Evolutionary conservation across 495 filamentous ascomycete genomes (phyloP).

Genomic region (Penicillium flavigenum): DNA sequence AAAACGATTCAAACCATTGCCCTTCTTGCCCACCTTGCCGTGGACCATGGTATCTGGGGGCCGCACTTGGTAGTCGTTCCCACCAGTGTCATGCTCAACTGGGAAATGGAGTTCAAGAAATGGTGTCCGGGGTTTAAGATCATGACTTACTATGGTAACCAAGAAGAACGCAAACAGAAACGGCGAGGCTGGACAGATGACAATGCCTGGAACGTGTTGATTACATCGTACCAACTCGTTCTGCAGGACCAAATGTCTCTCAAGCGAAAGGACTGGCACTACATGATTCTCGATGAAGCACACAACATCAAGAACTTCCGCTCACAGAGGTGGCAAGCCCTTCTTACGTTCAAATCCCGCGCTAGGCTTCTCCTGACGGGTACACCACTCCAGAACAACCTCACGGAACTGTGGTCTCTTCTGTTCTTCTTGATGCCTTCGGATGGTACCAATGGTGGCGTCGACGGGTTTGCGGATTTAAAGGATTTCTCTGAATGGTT

Average conservation of each 20-base stretch:
- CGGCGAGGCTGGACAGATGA: slow-evolving; percentile 88
- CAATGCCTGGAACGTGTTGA: slow-evolving; percentile 91
- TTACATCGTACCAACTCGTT: slow-evolving; percentile 96
- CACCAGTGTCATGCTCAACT: slow-evolving; percentile 98
- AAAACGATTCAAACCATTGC: slow-evolving; percentile 99
- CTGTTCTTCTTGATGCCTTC: slow-evolving; percentile 94
- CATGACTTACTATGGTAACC: slow-evolving; percentile 91
- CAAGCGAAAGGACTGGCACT: slow-evolving; percentile 92
- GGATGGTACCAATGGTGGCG: slow-evolving; percentile 66
- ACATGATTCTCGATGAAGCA: slow-evolving; percentile 97
- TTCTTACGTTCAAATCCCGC: slow-evolving; percentile 86
- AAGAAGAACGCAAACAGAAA: slow-evolving; percentile 88
- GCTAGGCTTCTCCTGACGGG: slow-evolving; percentile 88
- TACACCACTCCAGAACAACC: slow-evolving; percentile 94
- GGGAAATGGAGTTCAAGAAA: slow-evolving; percentile 99
- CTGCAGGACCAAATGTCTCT: slow-evolving; percentile 91
- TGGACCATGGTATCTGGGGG: slow-evolving; percentile 89
- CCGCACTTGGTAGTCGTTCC: slow-evolving; percentile 96
- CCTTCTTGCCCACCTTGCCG: slow-evolving; percentile 88
- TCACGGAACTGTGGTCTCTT: slow-evolving; percentile 95
- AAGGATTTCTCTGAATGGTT: slow-evolving; percentile 94
- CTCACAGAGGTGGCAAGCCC: slow-evolving; percentile 91
- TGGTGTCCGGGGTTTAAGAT: slow-evolving; percentile 99
- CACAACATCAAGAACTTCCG: slow-evolving; percentile 99
- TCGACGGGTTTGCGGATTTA: slow-evolving; percentile 84